Evolutionary conservation across 345 rosid genomes (phyloP).

Genomic region (Salix purpurea): DNA sequence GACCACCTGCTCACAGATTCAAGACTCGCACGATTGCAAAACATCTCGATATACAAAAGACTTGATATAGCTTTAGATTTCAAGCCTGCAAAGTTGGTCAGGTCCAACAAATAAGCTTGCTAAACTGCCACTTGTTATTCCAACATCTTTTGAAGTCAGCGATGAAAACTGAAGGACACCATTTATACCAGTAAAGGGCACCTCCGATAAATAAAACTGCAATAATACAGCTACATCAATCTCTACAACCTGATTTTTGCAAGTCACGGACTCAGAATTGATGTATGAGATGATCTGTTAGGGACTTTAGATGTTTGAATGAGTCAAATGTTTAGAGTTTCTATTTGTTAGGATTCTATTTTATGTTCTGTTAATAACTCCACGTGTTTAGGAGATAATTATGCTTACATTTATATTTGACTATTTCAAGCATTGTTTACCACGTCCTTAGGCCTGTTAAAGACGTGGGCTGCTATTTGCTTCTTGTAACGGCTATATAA

Average conservation of each 20-base stretch:
- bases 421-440: too few species aligned
- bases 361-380: too few species aligned
- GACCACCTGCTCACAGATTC: slow-evolving; percentile 9
- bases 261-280: not conserved
- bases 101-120: slow-evolving; percentile 65
- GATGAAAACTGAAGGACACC: too few species aligned
- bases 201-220: slow-evolving; percentile 74
- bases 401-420: too few species aligned
- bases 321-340: too few species aligned
- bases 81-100: slow-evolving; percentile 62
- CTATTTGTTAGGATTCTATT: too few species aligned
- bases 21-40: slow-evolving; percentile 1
- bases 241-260: not conserved
- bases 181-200: slow-evolving; percentile 35
- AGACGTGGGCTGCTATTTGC: too few species aligned
- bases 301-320: too few species aligned
- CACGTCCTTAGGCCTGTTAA: too few species aligned
- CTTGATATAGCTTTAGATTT: slow-evolving; percentile 3
- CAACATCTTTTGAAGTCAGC: slow-evolving; percentile 48
- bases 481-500: too few species aligned
- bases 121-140: slow-evolving; percentile 51
- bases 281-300: not conserved
- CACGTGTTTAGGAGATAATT: too few species aligned
- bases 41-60: not conserved
- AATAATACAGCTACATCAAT: slow-evolving; percentile 17